Percentiles rank a stretch among this genome's conserved stretches.
phyloP scores from a whole-genome alignment of 768 basidiomycete species.

The Fomitopsis serialis region DNA sequence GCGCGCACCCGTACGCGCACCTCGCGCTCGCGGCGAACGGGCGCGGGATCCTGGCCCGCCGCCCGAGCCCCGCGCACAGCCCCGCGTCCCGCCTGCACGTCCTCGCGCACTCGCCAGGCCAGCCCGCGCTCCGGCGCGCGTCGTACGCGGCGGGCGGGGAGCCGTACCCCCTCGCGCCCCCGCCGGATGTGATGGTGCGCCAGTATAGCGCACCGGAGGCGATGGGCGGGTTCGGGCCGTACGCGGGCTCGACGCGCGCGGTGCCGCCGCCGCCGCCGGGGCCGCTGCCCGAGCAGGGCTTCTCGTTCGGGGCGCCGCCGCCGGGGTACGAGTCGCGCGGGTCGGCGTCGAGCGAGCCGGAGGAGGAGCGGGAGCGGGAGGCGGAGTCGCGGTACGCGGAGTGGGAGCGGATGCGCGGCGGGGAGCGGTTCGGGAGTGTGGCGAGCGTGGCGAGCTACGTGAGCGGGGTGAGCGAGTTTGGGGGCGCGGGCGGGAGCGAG shows the following conservation, averaged over 20 bases:
- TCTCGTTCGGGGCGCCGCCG: slow-evolving; percentile 20
- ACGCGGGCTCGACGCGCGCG: slow-evolving; percentile 14
- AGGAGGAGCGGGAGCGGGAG: slow-evolving; percentile 2
- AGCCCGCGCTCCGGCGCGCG: slow-evolving; percentile 6
- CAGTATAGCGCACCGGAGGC: background rate
- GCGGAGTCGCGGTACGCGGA: slow-evolving; percentile 2
- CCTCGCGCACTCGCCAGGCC: background rate
- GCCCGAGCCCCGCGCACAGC: background rate
- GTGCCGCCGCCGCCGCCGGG: slow-evolving; percentile 17
- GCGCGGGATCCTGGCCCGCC: background rate
- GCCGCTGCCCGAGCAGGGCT: slow-evolving; percentile 22
- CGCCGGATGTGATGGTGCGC: background rate
- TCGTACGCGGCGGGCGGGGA: slow-evolving; percentile 9
- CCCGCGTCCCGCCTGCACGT: background rate
- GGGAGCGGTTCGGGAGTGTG: slow-evolving; percentile 15
- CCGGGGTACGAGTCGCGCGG: slow-evolving; percentile 7
- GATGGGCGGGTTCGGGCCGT: background rate
- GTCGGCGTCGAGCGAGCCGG: slow-evolving; percentile 1
- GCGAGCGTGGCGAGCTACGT: slow-evolving; percentile 19
- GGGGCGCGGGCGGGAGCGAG: slow-evolving; percentile 19
- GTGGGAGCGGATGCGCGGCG: slow-evolving; percentile 14
- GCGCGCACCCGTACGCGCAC: slow-evolving; percentile 22
- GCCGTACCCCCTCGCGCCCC: background rate
- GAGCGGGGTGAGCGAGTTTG: slow-evolving; percentile 5
- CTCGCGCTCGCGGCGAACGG: slow-evolving; percentile 17